Conservation (phyloP, 148 eudicot genomes). For the Fagopyrum homotropicum region DNA sequence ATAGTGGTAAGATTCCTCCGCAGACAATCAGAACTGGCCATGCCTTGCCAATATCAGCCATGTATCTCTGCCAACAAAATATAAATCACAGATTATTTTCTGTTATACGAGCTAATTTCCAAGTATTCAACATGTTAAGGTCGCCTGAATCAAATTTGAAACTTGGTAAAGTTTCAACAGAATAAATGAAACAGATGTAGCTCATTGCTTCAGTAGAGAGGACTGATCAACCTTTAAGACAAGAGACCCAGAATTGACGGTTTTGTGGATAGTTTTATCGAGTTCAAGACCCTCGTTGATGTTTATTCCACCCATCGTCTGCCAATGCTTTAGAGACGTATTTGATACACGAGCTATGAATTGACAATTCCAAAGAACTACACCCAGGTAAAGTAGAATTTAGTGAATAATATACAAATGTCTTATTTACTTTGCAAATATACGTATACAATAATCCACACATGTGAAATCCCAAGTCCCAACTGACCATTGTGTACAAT, state of each 20-base stretch:
- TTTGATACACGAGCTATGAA: slow-evolving; percentile 83
- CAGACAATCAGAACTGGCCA: slow-evolving; percentile 92
- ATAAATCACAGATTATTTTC: background rate
- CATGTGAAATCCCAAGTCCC: background rate
- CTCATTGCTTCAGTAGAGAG: background rate
- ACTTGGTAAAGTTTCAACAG: background rate
- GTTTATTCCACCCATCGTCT: slow-evolving; percentile 78
- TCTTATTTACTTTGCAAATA: background rate
- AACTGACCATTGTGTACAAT: background rate
- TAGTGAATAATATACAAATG: slow-evolving; percentile 2
- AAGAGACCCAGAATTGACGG: slow-evolving; percentile 69
- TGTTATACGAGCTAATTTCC: background rate
- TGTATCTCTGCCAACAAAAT: slow-evolving; percentile 68
- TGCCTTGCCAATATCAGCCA: slow-evolving; percentile 86
- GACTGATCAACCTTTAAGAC: slow-evolving; percentile 59
- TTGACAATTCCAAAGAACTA: slow-evolving; percentile 97
- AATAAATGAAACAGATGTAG: background rate
- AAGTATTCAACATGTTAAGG: background rate
- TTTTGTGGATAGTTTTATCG: slow-evolving; percentile 72
- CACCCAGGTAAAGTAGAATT: slow-evolving; percentile 14
- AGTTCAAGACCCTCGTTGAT: slow-evolving; percentile 62
- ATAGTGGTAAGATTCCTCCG: slow-evolving; percentile 86
- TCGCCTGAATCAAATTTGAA: background rate
- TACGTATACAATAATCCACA: background rate
- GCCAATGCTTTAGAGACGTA: slow-evolving; percentile 78